phyloP scores from a whole-genome alignment of 352 stramenopile genomes.

The Pseudoperonospora humuli region DNA sequence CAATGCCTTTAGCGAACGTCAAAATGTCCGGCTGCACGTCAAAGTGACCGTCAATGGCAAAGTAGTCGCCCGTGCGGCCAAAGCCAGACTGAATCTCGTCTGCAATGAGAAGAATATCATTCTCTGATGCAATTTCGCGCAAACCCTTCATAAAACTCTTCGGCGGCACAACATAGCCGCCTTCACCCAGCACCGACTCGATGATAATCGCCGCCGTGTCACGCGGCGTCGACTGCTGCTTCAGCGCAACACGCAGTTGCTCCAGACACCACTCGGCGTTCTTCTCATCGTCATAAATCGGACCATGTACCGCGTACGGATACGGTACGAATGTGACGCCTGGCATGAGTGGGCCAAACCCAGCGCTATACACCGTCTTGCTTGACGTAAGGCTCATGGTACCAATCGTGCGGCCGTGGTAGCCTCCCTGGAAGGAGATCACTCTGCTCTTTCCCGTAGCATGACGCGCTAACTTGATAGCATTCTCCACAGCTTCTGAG shows the following conservation, averaged over 20 bases:
- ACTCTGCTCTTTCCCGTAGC: slow-evolving; percentile 85
- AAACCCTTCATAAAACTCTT: slow-evolving; percentile 90
- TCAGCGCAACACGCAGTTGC: slow-evolving; percentile 81
- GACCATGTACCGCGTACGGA: slow-evolving; percentile 80
- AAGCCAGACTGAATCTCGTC: slow-evolving; percentile 92
- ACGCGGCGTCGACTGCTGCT: slow-evolving; percentile 83
- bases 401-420: slow-evolving; percentile 88
- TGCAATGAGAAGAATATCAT: slow-evolving; percentile 90
- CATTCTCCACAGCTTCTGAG: slow-evolving; percentile 90
- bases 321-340: slow-evolving; percentile 83
- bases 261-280: slow-evolving; percentile 69
- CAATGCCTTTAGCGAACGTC: slow-evolving; percentile 91
- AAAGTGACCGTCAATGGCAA: slow-evolving; percentile 80
- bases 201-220: slow-evolving; percentile 89
- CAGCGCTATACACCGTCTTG: slow-evolving; percentile 85
- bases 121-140: slow-evolving; percentile 85
- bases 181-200: slow-evolving; percentile 88
- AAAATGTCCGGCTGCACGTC: slow-evolving; percentile 88
- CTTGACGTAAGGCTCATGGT: slow-evolving; percentile 90
- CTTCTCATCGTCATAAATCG: slow-evolving; percentile 71
- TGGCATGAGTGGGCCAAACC: slow-evolving; percentile 80
- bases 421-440: slow-evolving; percentile 89
- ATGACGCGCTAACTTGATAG: slow-evolving; percentile 88
- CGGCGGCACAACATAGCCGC: slow-evolving; percentile 86
- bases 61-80: slow-evolving; percentile 82